Conservation (phyloP, 2,329 filamentous ascomycete genomes). For the Nakataea oryzae region DNA sequence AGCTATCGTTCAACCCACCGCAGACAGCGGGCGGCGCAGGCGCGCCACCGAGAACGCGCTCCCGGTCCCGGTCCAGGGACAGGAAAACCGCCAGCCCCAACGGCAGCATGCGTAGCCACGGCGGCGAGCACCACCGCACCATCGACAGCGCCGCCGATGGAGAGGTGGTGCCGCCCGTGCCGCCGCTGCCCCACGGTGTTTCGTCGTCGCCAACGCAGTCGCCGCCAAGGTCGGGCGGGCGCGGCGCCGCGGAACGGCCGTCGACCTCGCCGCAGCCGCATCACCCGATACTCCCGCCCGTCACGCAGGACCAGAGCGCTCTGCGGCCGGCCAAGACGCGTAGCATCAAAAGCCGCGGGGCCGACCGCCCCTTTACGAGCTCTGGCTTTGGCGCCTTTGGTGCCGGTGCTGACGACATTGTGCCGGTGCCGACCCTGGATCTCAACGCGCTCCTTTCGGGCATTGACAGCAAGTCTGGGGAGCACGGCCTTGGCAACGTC, state of each 20-base stretch:
- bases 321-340: conserved; percentile 18
- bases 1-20: conserved; percentile 45
- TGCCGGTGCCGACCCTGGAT: conserved; percentile 26
- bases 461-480: conserved; percentile 37
- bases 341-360: conserved; percentile 28
- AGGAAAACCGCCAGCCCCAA: background rate
- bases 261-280: background rate
- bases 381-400: background rate
- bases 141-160: conserved; percentile 16
- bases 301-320: conserved; percentile 7
- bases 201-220: background rate
- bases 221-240: background rate
- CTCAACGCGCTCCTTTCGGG: conserved; percentile 37
- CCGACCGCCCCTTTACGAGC: conserved; percentile 18
- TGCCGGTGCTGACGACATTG: conserved; percentile 17
- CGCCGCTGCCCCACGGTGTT: conserved; percentile 33
- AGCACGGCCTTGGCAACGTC: conserved; percentile 33
- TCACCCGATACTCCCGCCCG: conserved; percentile 2
- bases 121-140: conserved; percentile 17
- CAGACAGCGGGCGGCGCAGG: background rate
- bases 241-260: background rate
- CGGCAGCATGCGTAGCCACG: background rate
- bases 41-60: background rate
- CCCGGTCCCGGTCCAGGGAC: conserved; percentile 5
- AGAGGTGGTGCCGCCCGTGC: conserved; percentile 42